Base-by-base conservation (phyloP, 2,329 filamentous ascomycete species). In the Chrysosporium keratinophilum region DNA sequence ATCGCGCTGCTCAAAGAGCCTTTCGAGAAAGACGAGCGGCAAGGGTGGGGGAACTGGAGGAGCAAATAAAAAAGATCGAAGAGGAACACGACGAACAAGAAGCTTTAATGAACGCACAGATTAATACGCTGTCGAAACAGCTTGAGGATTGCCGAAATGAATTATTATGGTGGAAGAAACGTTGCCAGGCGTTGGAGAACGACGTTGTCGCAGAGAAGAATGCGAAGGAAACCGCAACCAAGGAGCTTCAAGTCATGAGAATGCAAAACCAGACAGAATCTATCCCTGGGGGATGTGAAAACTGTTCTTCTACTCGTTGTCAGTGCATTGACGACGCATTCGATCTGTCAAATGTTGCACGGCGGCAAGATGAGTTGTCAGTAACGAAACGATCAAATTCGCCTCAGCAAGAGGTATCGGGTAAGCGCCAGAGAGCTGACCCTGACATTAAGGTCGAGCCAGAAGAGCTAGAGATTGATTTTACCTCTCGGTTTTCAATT, bases 21-120 rank as follows among this genome's bases (percentile, higher is more conserved):
- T 96, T 96, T 78, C 83, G 90, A 51, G 90, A 96, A 69, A 85
- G 90, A 59, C 95, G 95, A 72, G 90, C 74, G 82, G 93, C 60
- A 94, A 96, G 75, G 39, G 87, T 96, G 5, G 84, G 85, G 39
- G 90, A 80, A 59, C 70, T 81, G 44, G 74, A 78, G 57, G 74
- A 79, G 49, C 69, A 75, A 50, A 69, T 76, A 41, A 76, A 74
- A 58, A 65, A 71, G 49, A 71, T 74, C 33, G 73, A 76, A 60
- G 71, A 74, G 37, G 69, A 73, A 42, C 66, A 74, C 59, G 71
- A 72, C n/a, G 61, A 66, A 34, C 68, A 72, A 49, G 63, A 72
- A 55, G 63, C 67, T 11, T 77, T 82, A 6, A 76, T 81, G 58
- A 71, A 74, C 44, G 78, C 84, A 59, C 70, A 76, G 52, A 81